Percentiles rank a stretch among this genome's conserved stretches.
Conservation (phyloP, 2,329 filamentous ascomycete species). For the Phaeomoniella chlamydospora region DNA sequence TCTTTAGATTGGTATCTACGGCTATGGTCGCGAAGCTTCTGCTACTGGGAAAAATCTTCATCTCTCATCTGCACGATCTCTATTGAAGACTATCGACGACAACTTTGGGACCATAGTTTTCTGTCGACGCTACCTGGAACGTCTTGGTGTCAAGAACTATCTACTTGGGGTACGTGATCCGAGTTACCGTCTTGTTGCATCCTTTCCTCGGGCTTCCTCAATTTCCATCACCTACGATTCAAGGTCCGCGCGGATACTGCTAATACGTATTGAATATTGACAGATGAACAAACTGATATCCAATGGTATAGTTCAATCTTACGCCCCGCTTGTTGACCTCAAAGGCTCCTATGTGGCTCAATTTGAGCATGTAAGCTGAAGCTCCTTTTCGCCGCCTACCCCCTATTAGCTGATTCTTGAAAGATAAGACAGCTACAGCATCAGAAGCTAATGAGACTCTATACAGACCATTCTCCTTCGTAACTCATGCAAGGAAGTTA, state of each 20-base stretch:
- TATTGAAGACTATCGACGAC: conserved; percentile 44
- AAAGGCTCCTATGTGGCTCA: conserved; percentile 49
- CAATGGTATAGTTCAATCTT: conserved; percentile 41
- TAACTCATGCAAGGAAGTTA: conserved; percentile 24
- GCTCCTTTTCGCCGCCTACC: not conserved
- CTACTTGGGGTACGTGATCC: conserved; percentile 34
- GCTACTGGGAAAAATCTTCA: conserved; percentile 19
- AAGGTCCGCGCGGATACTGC: too few species aligned
- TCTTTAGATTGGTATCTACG: conserved; percentile 33
- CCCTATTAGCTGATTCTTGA: conserved; percentile 2
- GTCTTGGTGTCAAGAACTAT: conserved; percentile 47
- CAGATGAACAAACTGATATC: conserved; percentile 43
- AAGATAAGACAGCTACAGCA: too few species aligned
- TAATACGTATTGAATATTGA: not conserved
- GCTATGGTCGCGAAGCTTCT: conserved; percentile 29
- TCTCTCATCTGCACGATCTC: conserved; percentile 38
- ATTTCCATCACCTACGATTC: too few species aligned
- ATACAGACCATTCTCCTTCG: conserved; percentile 23
- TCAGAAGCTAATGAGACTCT: too few species aligned
- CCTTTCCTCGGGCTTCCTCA: too few species aligned
- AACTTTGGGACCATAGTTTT: conserved; percentile 51
- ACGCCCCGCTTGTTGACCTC: conserved; percentile 42
- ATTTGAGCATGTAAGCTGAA: conserved; percentile 42
- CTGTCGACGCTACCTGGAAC: conserved; percentile 46
- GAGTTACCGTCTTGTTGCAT: conserved; percentile 8